These are phyloP conservation scores for Sporothrix inflata DNA, from an alignment of 2,329 filamentous ascomycete genomes.

Conservation along the genomic window DNA sequence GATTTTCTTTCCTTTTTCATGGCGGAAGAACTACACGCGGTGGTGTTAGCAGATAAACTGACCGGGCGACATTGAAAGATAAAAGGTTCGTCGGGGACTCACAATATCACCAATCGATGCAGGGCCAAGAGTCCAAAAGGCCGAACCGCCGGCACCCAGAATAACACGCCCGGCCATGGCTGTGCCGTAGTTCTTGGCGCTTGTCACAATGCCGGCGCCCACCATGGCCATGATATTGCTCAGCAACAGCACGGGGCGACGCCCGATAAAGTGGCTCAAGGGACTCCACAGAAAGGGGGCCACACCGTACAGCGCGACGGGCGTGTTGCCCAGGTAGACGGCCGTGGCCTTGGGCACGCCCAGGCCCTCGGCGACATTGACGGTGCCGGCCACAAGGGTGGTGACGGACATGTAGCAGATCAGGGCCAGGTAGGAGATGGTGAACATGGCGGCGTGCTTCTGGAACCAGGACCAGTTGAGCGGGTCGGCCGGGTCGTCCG, in stretches of 20 bases:
- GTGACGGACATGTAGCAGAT: conserved; percentile 26
- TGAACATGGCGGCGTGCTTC: conserved; percentile 53
- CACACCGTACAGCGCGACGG: conserved; percentile 18
- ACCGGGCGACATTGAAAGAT: too few species aligned
- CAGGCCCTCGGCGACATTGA: not conserved
- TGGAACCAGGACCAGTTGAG: conserved; percentile 65
- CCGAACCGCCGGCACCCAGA: conserved; percentile 19
- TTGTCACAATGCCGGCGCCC: conserved; percentile 19
- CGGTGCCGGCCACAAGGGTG: conserved; percentile 10
- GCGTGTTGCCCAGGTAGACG: conserved; percentile 23
- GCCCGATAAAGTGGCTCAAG: conserved; percentile 21
- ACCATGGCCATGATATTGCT: conserved; percentile 26
- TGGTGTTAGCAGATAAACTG: not conserved
- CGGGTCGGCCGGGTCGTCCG: conserved; percentile 86
- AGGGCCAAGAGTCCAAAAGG: conserved; percentile 21
- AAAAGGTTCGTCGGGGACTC: not conserved
- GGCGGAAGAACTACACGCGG: conserved; percentile 2
- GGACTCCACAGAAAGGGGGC: conserved; percentile 23
- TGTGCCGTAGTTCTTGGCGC: conserved; percentile 17
- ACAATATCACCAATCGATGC: conserved; percentile 24
- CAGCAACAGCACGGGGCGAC: conserved; percentile 20
- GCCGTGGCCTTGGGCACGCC: conserved; percentile 6
- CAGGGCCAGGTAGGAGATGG: conserved; percentile 40
- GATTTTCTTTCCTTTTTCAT: conserved; percentile 22
- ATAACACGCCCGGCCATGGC: conserved; percentile 20